A percentile compares a stretch with the other conserved stretches of the same genome.
Evolutionary conservation across 1,139 yeast species (phyloP).

Genomic region (Blastobotrys apis): DNA sequence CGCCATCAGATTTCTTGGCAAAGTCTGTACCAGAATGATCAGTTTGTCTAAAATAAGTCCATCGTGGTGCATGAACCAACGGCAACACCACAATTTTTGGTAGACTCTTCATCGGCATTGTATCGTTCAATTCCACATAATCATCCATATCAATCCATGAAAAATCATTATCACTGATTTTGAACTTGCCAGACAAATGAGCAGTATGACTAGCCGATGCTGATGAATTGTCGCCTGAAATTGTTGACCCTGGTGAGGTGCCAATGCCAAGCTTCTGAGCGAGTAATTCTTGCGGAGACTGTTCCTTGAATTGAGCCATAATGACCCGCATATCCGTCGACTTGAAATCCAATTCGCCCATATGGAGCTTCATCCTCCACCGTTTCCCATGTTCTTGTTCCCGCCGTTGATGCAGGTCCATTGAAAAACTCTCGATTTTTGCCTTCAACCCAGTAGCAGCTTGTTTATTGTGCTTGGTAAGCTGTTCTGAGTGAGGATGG

Average conservation of each 20-base stretch:
- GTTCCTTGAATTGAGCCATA: conserved; percentile 61
- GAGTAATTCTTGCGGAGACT: conserved; percentile 46
- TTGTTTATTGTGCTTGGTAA: conserved; percentile 45
- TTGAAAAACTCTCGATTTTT: conserved; percentile 55
- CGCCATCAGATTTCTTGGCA: conserved; percentile 33
- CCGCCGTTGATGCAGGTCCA: conserved; percentile 84
- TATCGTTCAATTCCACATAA: conserved; percentile 60
- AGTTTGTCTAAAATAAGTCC: conserved; percentile 67
- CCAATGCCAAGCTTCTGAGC: conserved; percentile 34
- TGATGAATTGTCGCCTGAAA: conserved; percentile 16
- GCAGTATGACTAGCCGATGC: conserved; percentile 10
- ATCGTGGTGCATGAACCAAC: conserved; percentile 67
- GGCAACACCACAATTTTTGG: conserved; percentile 62
- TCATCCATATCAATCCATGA: conserved; percentile 82
- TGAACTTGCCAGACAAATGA: conserved; percentile 31
- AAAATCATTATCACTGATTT: conserved; percentile 45
- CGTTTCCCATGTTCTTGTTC: conserved; percentile 59
- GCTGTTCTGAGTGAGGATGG: conserved; percentile 46
- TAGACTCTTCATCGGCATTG: conserved; percentile 40
- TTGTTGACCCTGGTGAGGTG: conserved; percentile 19
- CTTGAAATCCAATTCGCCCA: conserved; percentile 70
- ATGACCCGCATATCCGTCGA: conserved; percentile 71
- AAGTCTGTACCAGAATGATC: conserved; percentile 35
- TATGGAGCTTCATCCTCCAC: conserved; percentile 63
- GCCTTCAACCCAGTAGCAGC: conserved; percentile 79